These are phyloP conservation scores for Alternaria consortialis DNA, from an alignment of 2,329 filamentous ascomycete species.

Conservation along the genomic window DNA sequence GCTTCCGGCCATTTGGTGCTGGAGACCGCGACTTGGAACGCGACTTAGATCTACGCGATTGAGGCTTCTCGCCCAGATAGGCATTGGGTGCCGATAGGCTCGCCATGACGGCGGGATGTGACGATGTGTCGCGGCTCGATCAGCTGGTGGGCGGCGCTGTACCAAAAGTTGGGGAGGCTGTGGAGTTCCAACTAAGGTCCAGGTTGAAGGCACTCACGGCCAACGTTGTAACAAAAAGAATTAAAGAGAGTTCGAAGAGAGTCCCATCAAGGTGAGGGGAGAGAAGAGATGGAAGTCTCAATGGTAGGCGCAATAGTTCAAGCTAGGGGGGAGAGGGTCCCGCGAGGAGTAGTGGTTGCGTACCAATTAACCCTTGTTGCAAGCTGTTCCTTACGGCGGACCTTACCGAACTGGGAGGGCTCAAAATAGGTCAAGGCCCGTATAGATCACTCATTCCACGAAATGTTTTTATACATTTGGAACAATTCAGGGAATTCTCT, in stretches of 20 bases:
- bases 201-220: conserved; percentile 5
- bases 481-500: not conserved
- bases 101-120: conserved; percentile 48
- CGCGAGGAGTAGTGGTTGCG: conserved; percentile 28
- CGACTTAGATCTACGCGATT: conserved; percentile 38
- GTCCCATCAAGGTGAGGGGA: conserved; percentile 31
- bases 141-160: conserved; percentile 29
- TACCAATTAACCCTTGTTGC: conserved; percentile 43
- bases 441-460: not conserved
- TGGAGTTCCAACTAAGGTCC: conserved; percentile 20
- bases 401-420: conserved; percentile 33
- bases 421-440: conserved; percentile 27
- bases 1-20: conserved; percentile 42
- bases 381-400: conserved; percentile 35
- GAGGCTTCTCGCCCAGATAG: conserved; percentile 45
- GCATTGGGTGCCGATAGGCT: conserved; percentile 40
- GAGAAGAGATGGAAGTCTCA: conserved; percentile 26
- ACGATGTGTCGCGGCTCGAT: conserved; percentile 30
- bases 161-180: conserved; percentile 11
- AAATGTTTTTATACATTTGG: not conserved
- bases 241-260: conserved; percentile 50
- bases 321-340: conserved; percentile 34
- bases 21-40: conserved; percentile 48
- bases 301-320: conserved; percentile 36
- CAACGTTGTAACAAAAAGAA: conserved; percentile 19